Evolutionary conservation across 2,329 filamentous ascomycete species (phyloP), one percentile per base, ranked within the genome.

Genomic region (Botryotinia calthae): DNA sequence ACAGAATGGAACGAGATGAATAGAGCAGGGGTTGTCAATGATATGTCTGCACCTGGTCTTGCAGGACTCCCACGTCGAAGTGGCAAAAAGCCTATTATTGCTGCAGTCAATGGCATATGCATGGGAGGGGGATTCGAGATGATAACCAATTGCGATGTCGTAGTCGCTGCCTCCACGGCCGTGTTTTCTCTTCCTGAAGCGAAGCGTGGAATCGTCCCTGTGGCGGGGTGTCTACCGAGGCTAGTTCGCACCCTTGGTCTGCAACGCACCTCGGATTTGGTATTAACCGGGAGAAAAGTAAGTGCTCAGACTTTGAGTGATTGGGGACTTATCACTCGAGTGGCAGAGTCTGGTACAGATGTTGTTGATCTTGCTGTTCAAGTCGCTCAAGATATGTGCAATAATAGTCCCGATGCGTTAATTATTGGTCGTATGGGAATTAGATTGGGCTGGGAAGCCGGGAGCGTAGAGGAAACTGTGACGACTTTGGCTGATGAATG

Each of bases 91-190:
- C 92, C 92, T 18, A 85, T 95, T 74, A 86, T 94, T 54, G 90
- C 89, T 0, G 92, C 92, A 1, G 90, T 94, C 34, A 92, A 94
- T 79, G 92, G 92, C 12, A 83, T 91, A 40, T 91, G 90, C 69
- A 85, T 92, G 61, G 92, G 92, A 68, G 92, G 91, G 71, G 92
- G 91, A 4, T 89, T 91, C 82, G 92, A 95, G 83, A 92, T 94
- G 82, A 85, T 88, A n/a, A 83, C 91, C 67, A 93, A 93, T 54
- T 74, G 73, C 77, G 92, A 95, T 82, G 82, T 95, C 72, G 86
- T 93, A 5, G 81, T 94, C 31, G 91, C 91, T 7, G 82, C 85
- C 1, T 80, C 82, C 5, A 79, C 80, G 20, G 90, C 91, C 0
- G 83, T 81, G 40, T 93, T 94, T 78, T 87, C 86, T 2, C 84